Evolutionary conservation across 164 flowering plant genomes (phyloP).

Genomic region (Umbilicus rupestris): DNA sequence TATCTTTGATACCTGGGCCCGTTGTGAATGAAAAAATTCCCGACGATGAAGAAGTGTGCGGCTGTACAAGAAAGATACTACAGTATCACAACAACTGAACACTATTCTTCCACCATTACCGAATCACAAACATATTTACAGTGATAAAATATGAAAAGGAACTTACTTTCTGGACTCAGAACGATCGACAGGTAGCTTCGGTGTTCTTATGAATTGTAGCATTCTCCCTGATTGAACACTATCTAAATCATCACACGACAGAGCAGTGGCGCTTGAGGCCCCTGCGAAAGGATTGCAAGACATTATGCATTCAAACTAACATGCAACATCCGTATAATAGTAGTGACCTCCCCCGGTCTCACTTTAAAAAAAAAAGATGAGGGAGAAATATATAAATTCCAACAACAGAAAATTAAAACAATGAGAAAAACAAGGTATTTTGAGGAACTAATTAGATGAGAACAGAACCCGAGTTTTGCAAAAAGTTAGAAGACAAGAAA

Average conservation of each 20-base stretch:
- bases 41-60: constrained; percentile 69
- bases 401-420: no score
- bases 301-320: constrained; percentile 14
- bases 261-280: constrained; percentile 37
- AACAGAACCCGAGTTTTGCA: no score
- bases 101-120: neutral
- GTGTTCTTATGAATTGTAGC: constrained; percentile 71
- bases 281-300: constrained; percentile 33
- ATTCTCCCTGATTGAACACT: constrained; percentile 44
- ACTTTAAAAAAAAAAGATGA: no score
- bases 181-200: constrained; percentile 73
- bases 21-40: constrained; percentile 90
- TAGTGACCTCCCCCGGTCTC: no score
- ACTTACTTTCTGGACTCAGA: constrained; percentile 73
- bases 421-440: no score
- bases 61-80: constrained; percentile 29
- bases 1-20: constrained; percentile 64
- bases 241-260: constrained; percentile 46
- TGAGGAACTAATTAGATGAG: no score
- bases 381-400: no score
- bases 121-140: neutral
- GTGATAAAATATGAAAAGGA: neutral
- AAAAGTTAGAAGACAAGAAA: no score
- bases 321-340: neutral
- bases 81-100: neutral